Conservation (phyloP, 768 basidiomycete genomes). For the Lactifluus subvellereus region DNA sequence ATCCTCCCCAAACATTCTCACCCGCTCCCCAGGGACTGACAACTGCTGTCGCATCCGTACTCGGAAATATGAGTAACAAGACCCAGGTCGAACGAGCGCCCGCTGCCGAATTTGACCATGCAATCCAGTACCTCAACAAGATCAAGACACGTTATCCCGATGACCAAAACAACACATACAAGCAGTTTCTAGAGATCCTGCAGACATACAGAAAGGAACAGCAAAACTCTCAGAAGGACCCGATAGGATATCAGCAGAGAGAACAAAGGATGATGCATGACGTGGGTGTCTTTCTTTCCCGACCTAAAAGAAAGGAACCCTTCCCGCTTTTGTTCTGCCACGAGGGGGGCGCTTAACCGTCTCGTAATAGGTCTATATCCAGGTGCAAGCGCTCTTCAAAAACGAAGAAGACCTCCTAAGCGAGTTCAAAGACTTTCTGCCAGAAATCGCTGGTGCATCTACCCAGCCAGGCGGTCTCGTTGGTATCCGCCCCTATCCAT, state of each 20-base stretch:
- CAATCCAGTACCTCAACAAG: conserved; percentile 97
- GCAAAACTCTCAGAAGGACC: conserved; percentile 39
- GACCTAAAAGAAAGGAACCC: background rate
- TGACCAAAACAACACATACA: conserved; percentile 82
- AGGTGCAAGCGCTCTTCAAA: conserved; percentile 77
- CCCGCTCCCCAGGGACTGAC: conserved; percentile 29
- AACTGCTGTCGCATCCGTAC: conserved; percentile 22
- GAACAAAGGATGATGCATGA: conserved; percentile 60
- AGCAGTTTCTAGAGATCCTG: conserved; percentile 82
- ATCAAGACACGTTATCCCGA: conserved; percentile 89
- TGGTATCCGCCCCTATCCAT: conserved; percentile 47
- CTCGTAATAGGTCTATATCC: conserved; percentile 70
- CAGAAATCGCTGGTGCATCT: conserved; percentile 49
- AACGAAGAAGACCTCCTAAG: conserved; percentile 72
- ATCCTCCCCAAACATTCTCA: conserved; percentile 42
- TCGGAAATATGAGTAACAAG: conserved; percentile 32
- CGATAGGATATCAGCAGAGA: conserved; percentile 19
- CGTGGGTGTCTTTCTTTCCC: conserved; percentile 39
- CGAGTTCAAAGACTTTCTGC: conserved; percentile 79
- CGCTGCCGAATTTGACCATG: conserved; percentile 79
- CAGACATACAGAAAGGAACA: conserved; percentile 82
- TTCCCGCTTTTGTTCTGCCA: background rate
- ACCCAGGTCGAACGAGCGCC: conserved; percentile 47
- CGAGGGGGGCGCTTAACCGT: background rate
- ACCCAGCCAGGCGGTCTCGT: conserved; percentile 38